Evolutionary conservation across 2,329 filamentous ascomycete species (phyloP).

Genomic region (Chrysoporthe deuterocubensis): DNA sequence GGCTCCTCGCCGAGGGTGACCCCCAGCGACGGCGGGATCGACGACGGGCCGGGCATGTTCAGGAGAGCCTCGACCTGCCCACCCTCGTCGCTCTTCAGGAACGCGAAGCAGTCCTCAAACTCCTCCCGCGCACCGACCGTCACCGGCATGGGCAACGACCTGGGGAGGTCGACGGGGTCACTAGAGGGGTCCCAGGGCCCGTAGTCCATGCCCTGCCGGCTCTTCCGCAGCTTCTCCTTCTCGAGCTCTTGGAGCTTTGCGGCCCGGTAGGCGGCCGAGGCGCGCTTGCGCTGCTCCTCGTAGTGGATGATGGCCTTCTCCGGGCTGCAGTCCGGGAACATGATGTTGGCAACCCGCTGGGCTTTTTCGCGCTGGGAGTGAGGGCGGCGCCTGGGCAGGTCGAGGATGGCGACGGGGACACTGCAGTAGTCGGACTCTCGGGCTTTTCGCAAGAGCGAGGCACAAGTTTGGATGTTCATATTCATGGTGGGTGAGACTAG

Average conservation of each 20-base stretch:
- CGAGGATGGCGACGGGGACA: neutral
- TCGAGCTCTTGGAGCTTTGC: neutral
- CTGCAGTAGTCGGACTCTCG: neutral
- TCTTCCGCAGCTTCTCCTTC: neutral
- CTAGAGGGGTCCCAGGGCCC: neutral
- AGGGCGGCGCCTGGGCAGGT: slow-evolving; percentile 4
- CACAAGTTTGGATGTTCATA: neutral
- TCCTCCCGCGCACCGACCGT: neutral
- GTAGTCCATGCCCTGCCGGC: neutral
- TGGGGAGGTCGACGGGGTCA: slow-evolving; percentile 6
- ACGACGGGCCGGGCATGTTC: neutral
- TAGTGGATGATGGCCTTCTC: slow-evolving; percentile 18
- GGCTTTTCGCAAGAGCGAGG: neutral
- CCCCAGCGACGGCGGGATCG: neutral
- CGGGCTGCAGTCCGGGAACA: slow-evolving; percentile 5
- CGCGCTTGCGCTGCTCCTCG: slow-evolving; percentile 10
- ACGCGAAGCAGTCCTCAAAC: slow-evolving; percentile 13
- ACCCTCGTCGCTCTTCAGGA: neutral
- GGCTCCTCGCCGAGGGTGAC: slow-evolving; percentile 38
- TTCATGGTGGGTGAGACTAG: neutral
- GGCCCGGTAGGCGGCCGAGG: neutral
- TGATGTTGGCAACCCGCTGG: neutral
- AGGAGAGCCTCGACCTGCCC: slow-evolving; percentile 1
- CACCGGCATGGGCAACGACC: slow-evolving; percentile 7
- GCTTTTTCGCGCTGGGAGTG: slow-evolving; percentile 8